Conservation (phyloP, 169 alveolate species). For the Perkinsus olseni region DNA sequence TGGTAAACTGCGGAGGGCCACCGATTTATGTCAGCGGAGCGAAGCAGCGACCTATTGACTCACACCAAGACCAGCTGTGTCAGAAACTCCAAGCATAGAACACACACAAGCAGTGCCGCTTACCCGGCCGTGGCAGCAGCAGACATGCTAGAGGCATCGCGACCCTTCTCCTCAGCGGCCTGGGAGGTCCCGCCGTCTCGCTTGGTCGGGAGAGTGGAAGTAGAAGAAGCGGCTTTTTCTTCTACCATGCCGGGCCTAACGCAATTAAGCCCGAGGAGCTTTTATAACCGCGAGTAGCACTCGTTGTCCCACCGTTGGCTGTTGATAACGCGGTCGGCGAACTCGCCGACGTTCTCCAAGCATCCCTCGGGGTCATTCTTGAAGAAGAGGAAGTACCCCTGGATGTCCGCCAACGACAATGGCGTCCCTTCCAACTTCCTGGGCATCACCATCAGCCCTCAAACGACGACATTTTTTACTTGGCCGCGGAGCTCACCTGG, state of each 20-base stretch:
- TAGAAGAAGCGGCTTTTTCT: background rate
- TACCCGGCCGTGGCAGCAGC: background rate
- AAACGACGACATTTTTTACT: background rate
- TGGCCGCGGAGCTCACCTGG: conserved; percentile 25
- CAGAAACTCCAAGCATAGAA: background rate
- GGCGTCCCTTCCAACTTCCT: background rate
- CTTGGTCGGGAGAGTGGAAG: background rate
- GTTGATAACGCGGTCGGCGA: background rate
- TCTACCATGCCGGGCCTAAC: background rate
- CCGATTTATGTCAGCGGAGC: background rate
- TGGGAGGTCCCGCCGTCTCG: background rate
- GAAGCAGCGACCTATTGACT: background rate
- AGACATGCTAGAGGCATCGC: background rate
- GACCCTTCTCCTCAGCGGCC: background rate
- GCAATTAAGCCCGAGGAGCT: too few species aligned
- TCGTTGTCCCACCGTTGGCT: background rate
- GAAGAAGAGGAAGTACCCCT: conserved; percentile 56
- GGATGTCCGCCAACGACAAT: conserved; percentile 53
- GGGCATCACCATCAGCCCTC: background rate
- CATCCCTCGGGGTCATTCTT: conserved; percentile 30
- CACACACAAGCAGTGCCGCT: background rate
- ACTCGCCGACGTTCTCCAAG: background rate
- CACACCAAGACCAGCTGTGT: background rate
- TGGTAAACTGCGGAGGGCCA: background rate
- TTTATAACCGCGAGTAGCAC: too few species aligned